phyloP scores from a whole-genome alignment of 2,329 filamentous ascomycete genomes.

The Trichoderma koningiopsis region DNA sequence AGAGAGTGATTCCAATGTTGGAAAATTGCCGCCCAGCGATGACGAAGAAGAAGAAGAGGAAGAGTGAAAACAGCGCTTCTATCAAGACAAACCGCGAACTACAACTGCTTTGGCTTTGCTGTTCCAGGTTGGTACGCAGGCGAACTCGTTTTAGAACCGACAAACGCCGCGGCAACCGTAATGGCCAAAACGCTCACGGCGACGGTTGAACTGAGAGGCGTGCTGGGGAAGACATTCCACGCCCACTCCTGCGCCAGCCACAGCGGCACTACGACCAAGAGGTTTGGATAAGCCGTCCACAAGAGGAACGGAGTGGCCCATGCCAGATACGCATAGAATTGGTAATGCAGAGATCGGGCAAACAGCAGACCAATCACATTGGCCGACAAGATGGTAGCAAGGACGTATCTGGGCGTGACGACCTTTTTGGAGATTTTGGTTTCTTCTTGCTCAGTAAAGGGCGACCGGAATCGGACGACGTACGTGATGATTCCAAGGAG shows the following conservation, averaged over 20 bases:
- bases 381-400: slow-evolving; percentile 75
- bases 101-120: slow-evolving; percentile 10
- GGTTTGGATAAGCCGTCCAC: slow-evolving; percentile 74
- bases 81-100: neutral
- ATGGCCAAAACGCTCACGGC: slow-evolving; percentile 72
- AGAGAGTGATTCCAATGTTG: slow-evolving; percentile 76
- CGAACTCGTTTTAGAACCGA: slow-evolving; percentile 47
- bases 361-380: slow-evolving; percentile 81
- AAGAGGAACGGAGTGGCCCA: slow-evolving; percentile 88
- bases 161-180: slow-evolving; percentile 66
- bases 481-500: slow-evolving; percentile 55
- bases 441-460: slow-evolving; percentile 56
- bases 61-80: slow-evolving; percentile 22
- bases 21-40: slow-evolving; percentile 82
- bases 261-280: slow-evolving; percentile 65
- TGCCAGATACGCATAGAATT: slow-evolving; percentile 89
- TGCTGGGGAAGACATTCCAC: slow-evolving; percentile 93
- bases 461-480: slow-evolving; percentile 47
- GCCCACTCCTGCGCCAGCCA: slow-evolving; percentile 87
- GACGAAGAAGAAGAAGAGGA: slow-evolving; percentile 65
- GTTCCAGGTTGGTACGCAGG: neutral
- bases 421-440: slow-evolving; percentile 54
- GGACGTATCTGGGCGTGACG: slow-evolving; percentile 70
- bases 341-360: slow-evolving; percentile 87
- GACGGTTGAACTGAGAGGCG: slow-evolving; percentile 53